These are phyloP conservation scores for Forsythia viridissima DNA, from an alignment of 257 asterid species.

Conservation along the genomic window DNA sequence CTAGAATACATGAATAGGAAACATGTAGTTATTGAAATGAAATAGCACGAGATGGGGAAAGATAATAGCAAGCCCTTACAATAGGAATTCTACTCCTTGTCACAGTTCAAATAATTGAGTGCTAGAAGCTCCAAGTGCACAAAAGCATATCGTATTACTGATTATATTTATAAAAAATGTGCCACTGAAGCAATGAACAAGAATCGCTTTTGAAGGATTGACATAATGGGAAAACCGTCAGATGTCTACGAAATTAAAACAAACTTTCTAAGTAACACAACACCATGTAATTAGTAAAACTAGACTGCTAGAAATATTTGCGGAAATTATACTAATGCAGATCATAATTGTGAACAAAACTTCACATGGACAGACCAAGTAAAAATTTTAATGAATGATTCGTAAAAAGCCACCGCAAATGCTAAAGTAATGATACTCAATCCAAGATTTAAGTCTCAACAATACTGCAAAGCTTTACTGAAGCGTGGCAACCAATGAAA, in stretches of 20 bases:
- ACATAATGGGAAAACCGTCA: background rate
- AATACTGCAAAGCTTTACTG: conserved; percentile 3
- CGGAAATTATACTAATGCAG: background rate
- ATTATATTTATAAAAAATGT: background rate
- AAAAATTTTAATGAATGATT: background rate
- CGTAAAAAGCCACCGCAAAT: background rate
- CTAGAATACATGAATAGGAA: background rate
- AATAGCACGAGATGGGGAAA: background rate
- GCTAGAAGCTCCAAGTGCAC: background rate
- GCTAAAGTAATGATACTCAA: background rate
- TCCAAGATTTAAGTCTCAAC: background rate
- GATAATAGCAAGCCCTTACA: background rate
- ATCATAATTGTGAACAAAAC: background rate
- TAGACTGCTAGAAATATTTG: background rate
- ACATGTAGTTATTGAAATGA: background rate
- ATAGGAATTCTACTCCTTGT: background rate
- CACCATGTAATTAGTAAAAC: background rate
- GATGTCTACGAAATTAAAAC: background rate
- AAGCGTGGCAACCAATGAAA: background rate
- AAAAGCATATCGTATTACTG: background rate
- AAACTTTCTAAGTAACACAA: background rate
- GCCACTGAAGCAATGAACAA: background rate
- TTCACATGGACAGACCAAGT: background rate
- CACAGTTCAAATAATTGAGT: background rate
- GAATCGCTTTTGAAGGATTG: background rate